These are phyloP conservation scores for Populus pruinosa DNA, from an alignment of 345 rosid species.

Conservation along the genomic window DNA sequence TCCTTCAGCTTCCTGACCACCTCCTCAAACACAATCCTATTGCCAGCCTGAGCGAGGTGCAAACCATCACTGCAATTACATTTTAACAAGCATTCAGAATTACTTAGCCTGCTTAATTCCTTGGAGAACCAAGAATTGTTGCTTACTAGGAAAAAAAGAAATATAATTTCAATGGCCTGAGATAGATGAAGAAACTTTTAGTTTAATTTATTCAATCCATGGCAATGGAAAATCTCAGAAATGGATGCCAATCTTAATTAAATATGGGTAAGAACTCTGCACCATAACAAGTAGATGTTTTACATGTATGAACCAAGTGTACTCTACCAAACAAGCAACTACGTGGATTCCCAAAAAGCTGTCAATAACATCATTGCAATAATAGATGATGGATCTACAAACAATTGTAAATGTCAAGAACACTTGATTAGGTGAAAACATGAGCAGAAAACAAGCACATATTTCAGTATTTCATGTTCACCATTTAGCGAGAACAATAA, in stretches of 20 bases:
- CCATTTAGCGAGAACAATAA: neutral
- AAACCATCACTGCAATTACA: conserved; percentile 65
- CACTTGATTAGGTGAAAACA: neutral
- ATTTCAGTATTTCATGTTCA: neutral
- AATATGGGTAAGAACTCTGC: neutral
- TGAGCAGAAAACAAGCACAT: neutral
- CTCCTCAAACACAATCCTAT: conserved; percentile 69
- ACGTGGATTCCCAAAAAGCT: neutral
- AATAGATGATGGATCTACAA: neutral
- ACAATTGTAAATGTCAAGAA: neutral
- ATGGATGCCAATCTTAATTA: neutral
- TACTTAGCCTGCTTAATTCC: neutral
- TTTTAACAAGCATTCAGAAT: neutral
- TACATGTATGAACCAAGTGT: neutral
- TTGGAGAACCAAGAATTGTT: neutral
- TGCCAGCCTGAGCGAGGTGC: conserved; percentile 59
- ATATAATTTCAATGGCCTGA: neutral
- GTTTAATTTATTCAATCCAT: neutral
- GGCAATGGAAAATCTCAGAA: neutral
- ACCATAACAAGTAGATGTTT: neutral
- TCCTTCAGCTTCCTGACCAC: conserved; percentile 52
- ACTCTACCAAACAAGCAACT: neutral
- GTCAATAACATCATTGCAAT: neutral
- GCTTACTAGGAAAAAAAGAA: neutral
- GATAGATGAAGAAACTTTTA: neutral